Base-by-base conservation (phyloP, 1,284 basidiomycete species). In the Apiotrichum siamense region DNA sequence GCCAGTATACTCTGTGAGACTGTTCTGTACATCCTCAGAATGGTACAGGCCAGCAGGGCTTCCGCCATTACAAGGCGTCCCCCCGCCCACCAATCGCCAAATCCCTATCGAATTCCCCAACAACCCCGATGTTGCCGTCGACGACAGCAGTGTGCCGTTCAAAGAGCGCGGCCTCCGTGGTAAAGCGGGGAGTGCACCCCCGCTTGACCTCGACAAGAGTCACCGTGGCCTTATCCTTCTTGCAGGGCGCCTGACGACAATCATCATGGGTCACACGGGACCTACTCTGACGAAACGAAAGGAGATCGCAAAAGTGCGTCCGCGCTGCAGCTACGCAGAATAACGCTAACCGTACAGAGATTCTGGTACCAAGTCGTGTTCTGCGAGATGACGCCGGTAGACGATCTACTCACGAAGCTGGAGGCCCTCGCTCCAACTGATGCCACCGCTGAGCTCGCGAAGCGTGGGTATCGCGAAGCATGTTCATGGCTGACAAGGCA, bases 131-230 rank as follows among this genome's bases (percentile, higher is more conserved):
- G 84, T 93, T 45, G 83, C 85, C 61, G 81, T 96, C 33, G 94
- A 97, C 68, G 79, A 77, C 51, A 77, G 78, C 4, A 76, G 80
- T 43, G 74, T 94, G 27, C 77, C 77, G 12, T 88, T 87, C 46
- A 93, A 87, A 69, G 75, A 91, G 60, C 89, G 91, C 66, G 93
- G 93, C 2, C 75, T 97, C 63, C 93, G 96, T 78, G 96, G 96
- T 74, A 94, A 91, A 66, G 86, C 91, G n/a, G 92, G 92, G 1
- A 96, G 89, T 45, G 88, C 92, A 1, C 90, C 92, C 18, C 92
- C 92, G 1, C 85, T 91, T 11, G 86, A 94, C 67, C 73, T 97
- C 33, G 81, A 81, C 33, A 84, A 81, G 68, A 67, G 55, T n/a
- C 44, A 53, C 1, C 56, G 57, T 9, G 59, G 79, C 44, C 73